A percentile compares a stretch with the other conserved stretches of the same genome.
Evolutionary conservation across 768 basidiomycete species (phyloP).

Genomic region (Vararia minispora): DNA sequence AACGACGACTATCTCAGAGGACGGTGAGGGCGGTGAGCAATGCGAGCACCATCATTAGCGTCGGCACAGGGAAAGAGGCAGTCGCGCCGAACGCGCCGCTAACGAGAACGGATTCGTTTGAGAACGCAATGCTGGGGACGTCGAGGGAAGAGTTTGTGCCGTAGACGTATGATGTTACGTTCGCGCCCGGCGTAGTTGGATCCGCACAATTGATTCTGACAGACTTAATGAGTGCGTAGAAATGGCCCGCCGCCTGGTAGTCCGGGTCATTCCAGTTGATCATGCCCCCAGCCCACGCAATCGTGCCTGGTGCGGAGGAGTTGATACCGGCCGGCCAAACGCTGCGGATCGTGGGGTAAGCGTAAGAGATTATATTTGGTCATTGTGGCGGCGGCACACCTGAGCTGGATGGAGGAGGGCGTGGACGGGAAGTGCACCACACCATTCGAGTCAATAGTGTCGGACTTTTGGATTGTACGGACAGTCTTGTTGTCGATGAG

Average conservation of each 20-base stretch:
- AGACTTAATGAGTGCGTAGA: constrained; percentile 52
- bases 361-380: background rate
- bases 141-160: constrained; percentile 38
- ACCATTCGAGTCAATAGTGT: constrained; percentile 43
- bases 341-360: constrained; percentile 20
- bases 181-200: constrained; percentile 27
- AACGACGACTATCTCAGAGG: too few relatives aligned
- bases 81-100: constrained; percentile 28
- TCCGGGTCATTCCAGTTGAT: constrained; percentile 77
- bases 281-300: constrained; percentile 74
- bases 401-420: constrained; percentile 72
- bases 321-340: constrained; percentile 78
- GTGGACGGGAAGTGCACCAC: constrained; percentile 61
- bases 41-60: too few relatives aligned
- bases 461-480: constrained; percentile 52
- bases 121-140: constrained; percentile 43
- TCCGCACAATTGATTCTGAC: constrained; percentile 57
- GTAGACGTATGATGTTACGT: constrained; percentile 57
- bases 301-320: constrained; percentile 49
- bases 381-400: constrained; percentile 28
- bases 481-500: constrained; percentile 61
- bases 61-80: background rate
- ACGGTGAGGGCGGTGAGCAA: too few relatives aligned
- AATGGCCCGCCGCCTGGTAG: constrained; percentile 63
- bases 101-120: constrained; percentile 45